Percentiles rank a stretch among this genome's conserved stretches.
phyloP scores from a whole-genome alignment of 2,329 filamentous ascomycete species.

The Gnomoniopsis smithogilvyi region DNA sequence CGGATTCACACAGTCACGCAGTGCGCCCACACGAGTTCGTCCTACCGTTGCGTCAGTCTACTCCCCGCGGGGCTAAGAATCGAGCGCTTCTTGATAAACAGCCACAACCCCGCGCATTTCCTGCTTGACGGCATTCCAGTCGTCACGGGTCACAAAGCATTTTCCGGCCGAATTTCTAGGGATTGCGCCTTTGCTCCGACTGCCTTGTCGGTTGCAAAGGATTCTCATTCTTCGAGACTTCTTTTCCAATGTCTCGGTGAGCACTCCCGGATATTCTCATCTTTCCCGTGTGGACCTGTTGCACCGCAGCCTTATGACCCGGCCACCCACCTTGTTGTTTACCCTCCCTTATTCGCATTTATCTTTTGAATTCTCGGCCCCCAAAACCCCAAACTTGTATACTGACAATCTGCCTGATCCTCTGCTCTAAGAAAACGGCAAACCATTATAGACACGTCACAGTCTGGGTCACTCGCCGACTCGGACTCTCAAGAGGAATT shows the following conservation, averaged over 20 bases:
- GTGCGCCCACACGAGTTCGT: slow-evolving; percentile 4
- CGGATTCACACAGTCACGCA: slow-evolving; percentile 1
- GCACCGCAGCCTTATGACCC: not conserved
- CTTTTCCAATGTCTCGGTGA: slow-evolving; percentile 31
- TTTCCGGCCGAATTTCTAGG: not conserved
- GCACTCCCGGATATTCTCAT: slow-evolving; percentile 22
- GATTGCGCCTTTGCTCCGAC: slow-evolving; percentile 40
- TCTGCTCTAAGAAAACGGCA: slow-evolving; percentile 16
- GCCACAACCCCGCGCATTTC: slow-evolving; percentile 7
- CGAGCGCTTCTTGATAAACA: not conserved
- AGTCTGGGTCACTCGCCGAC: slow-evolving; percentile 30
- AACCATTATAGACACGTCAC: slow-evolving; percentile 26
- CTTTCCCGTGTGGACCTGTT: not conserved
- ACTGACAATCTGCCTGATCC: not conserved
- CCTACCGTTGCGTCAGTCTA: not conserved
- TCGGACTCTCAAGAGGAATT: slow-evolving; percentile 9
- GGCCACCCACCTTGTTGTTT: not conserved
- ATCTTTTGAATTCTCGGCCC: not conserved
- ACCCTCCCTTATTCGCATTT: not conserved
- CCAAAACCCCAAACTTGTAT: slow-evolving; percentile 1
- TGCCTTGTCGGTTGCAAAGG: slow-evolving; percentile 46
- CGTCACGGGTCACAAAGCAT: slow-evolving; percentile 3
- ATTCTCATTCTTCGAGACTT: slow-evolving; percentile 26
- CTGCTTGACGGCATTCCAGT: slow-evolving; percentile 11
- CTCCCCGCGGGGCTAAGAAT: not conserved